Evolutionary conservation across 345 rosid genomes (phyloP).

Genomic region (Euphorbia lathyris): DNA sequence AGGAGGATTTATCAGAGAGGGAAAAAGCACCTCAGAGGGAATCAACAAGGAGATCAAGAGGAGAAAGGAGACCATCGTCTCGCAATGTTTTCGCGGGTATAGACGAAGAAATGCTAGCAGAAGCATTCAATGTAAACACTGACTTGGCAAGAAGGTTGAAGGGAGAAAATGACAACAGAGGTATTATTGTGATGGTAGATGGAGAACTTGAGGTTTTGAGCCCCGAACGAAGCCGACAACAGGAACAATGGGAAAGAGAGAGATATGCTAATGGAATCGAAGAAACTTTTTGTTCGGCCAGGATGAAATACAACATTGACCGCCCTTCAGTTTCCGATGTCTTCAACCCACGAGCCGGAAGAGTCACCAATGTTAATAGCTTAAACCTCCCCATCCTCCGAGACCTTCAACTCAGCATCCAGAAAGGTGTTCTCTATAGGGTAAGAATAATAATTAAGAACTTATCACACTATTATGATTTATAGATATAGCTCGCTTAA

Average conservation of each 20-base stretch:
- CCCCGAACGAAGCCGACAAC: not conserved
- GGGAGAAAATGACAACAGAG: not conserved
- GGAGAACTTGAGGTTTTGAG: not conserved
- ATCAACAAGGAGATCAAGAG: not conserved
- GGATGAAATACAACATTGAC: not conserved
- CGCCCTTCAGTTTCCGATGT: not conserved
- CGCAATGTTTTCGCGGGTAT: not conserved
- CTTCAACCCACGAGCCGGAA: not conserved
- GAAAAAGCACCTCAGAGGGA: not conserved
- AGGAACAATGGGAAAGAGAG: not conserved
- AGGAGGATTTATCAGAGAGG: no score
- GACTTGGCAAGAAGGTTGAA: not conserved
- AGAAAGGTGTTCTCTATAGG: not conserved
- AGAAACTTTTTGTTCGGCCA: not conserved
- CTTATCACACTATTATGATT: no score
- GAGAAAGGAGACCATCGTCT: not conserved
- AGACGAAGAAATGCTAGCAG: not conserved
- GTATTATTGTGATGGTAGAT: not conserved
- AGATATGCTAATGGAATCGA: not conserved
- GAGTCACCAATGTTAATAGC: conserved; percentile 1
- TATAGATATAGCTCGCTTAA: no score
- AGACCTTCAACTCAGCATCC: not conserved
- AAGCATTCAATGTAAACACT: not conserved
- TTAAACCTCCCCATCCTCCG: not conserved
- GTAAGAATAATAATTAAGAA: not conserved